These are phyloP conservation scores for Pholiota adiposa DNA, from an alignment of 1,284 basidiomycete genomes.

Conservation along the genomic window DNA sequence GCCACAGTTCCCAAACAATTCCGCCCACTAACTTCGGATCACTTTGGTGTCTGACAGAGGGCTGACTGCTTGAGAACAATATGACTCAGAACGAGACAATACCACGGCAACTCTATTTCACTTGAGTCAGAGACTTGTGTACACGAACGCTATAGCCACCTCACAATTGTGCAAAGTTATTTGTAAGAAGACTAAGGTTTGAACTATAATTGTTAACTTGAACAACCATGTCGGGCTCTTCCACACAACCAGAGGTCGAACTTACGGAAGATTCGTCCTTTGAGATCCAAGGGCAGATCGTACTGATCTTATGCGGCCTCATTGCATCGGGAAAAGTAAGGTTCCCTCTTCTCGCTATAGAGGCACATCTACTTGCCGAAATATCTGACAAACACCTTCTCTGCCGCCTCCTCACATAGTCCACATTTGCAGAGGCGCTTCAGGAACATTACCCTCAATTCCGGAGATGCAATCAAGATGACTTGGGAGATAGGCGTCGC, in stretches of 20 bases:
- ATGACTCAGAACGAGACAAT: conserved; percentile 4
- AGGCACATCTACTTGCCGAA: not conserved
- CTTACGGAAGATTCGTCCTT: conserved; percentile 18
- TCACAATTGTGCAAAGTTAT: conserved; percentile 1
- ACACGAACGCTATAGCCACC: not conserved
- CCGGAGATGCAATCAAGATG: conserved; percentile 73
- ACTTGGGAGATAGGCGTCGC: conserved; percentile 53
- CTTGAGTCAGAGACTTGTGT: not conserved
- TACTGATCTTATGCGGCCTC: conserved; percentile 71
- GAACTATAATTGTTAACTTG: conserved; percentile 20
- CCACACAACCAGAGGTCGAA: conserved; percentile 8
- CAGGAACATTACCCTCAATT: conserved; percentile 60
- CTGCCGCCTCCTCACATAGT: conserved; percentile 42
- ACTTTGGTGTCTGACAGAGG: not conserved
- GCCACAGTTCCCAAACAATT: too few species aligned
- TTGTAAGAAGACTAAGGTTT: conserved; percentile 8
- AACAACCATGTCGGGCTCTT: conserved; percentile 19
- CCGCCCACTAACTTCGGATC: not conserved
- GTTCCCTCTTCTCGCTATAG: conserved; percentile 11
- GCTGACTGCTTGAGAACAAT: conserved; percentile 2
- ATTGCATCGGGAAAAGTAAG: conserved; percentile 72
- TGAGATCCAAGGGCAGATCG: conserved; percentile 42
- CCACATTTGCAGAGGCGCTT: conserved; percentile 71
- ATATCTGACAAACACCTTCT: conserved; percentile 12
- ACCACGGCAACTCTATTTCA: not conserved